These are phyloP conservation scores for Heliamphora pulchella DNA, from an alignment of 179 eudicot genomes.

Conservation along the genomic window DNA sequence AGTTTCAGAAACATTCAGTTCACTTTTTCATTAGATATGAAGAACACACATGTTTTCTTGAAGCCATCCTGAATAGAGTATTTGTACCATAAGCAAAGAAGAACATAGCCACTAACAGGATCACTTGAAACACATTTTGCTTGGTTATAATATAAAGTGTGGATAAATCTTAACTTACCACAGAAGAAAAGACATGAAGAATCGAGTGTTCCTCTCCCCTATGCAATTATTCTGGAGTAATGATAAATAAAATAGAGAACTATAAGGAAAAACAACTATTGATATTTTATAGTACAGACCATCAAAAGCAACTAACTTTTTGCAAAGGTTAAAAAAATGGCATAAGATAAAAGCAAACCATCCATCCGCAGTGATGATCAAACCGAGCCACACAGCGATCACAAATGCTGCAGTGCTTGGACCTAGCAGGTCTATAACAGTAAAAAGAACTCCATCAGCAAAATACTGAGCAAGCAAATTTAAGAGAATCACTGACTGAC, in stretches of 20 bases:
- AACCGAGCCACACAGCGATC: constrained; percentile 96
- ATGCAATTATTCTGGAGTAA: constrained; percentile 90
- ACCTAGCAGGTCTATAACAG: constrained; percentile 83
- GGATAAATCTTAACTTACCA: constrained; percentile 53
- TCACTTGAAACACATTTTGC: background rate
- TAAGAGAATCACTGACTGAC: background rate
- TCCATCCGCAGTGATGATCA: constrained; percentile 99
- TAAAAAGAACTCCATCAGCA: constrained; percentile 19
- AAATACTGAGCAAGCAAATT: constrained; percentile 10
- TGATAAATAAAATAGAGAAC: constrained; percentile 1
- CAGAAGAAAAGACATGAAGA: constrained; percentile 79
- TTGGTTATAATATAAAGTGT: too few relatives aligned
- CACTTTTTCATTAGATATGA: background rate
- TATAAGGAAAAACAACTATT: background rate
- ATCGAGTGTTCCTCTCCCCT: constrained; percentile 88
- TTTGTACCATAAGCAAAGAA: background rate
- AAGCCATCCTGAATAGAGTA: background rate
- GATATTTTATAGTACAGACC: background rate
- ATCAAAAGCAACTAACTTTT: constrained; percentile 6
- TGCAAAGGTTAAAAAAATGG: constrained; percentile 1
- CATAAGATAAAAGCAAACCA: constrained; percentile 48
- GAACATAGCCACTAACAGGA: background rate
- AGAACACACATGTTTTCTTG: background rate
- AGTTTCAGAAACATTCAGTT: background rate
- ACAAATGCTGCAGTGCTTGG: constrained; percentile 94